Percentiles rank a stretch among this genome's conserved stretches.
These are phyloP conservation scores for Trapa incisa DNA, from an alignment of 345 rosid species.

Conservation along the genomic window DNA sequence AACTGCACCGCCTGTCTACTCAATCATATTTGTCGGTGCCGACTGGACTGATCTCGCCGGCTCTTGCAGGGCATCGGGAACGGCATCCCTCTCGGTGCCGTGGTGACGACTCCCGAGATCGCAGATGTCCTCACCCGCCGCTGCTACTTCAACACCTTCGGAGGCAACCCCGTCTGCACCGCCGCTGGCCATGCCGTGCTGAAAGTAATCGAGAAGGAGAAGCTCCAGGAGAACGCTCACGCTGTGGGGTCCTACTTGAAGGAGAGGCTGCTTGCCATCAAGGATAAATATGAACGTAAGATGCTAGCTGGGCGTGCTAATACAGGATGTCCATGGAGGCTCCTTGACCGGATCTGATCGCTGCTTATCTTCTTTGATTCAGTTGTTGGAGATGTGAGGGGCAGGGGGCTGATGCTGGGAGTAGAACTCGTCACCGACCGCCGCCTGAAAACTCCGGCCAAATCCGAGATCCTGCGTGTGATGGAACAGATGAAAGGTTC, in stretches of 20 bases:
- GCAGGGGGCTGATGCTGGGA: slow-evolving; percentile 89
- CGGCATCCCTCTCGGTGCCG: slow-evolving; percentile 97
- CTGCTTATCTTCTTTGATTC: slow-evolving; percentile 5
- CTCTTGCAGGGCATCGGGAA: slow-evolving; percentile 76
- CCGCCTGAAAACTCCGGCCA: slow-evolving; percentile 71
- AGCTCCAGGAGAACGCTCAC: slow-evolving; percentile 70
- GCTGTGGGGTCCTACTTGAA: slow-evolving; percentile 80
- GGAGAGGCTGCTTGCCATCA: slow-evolving; percentile 50
- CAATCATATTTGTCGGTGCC: not conserved
- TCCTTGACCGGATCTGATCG: not conserved
- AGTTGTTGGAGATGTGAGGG: slow-evolving; percentile 97
- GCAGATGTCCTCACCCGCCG: slow-evolving; percentile 75
- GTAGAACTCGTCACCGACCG: slow-evolving; percentile 85
- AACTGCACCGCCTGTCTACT: slow-evolving; percentile 1
- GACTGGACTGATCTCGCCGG: too few relatives aligned
- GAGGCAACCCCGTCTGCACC: slow-evolving; percentile 80
- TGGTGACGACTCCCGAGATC: slow-evolving; percentile 89
- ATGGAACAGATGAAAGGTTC: slow-evolving; percentile 90
- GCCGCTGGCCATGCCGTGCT: slow-evolving; percentile 88
- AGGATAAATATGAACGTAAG: slow-evolving; percentile 69
- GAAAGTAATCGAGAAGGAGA: slow-evolving; percentile 82
- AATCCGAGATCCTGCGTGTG: slow-evolving; percentile 49
- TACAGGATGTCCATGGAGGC: too few relatives aligned
- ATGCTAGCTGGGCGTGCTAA: not conserved
- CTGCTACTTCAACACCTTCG: slow-evolving; percentile 81